Evolutionary conservation across 2,329 filamentous ascomycete species (phyloP).

Genomic region (Aspergillus neotritici): DNA sequence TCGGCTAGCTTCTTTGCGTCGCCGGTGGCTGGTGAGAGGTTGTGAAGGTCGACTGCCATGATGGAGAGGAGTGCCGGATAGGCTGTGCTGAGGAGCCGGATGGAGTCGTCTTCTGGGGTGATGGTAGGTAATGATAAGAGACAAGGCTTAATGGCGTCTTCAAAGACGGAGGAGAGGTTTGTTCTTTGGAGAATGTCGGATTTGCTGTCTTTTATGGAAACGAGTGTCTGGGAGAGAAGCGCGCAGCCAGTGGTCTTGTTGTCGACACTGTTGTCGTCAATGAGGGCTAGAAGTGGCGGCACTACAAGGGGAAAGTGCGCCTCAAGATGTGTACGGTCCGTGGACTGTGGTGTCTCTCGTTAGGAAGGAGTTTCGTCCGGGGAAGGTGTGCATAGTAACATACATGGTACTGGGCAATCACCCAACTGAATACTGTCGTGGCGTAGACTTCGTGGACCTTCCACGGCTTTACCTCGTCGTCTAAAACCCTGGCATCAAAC

Average conservation of each 20-base stretch:
- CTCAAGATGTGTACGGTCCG: conserved; percentile 31
- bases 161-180: conserved; percentile 42
- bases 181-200: conserved; percentile 39
- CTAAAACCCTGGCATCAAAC: conserved; percentile 33
- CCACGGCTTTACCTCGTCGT: conserved; percentile 37
- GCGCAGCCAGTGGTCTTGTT: conserved; percentile 38
- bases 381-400: conserved; percentile 4
- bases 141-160: conserved; percentile 51
- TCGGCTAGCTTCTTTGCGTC: conserved; percentile 12
- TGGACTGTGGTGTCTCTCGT: conserved; percentile 19
- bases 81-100: conserved; percentile 57
- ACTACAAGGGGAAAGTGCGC: conserved; percentile 41
- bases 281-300: conserved; percentile 39
- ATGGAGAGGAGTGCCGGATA: conserved; percentile 64
- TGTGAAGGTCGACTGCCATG: conserved; percentile 39
- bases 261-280: conserved; percentile 36
- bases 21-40: conserved; percentile 18
- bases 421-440: conserved; percentile 32
- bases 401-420: conserved; percentile 34
- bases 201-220: conserved; percentile 28
- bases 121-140: conserved; percentile 72
- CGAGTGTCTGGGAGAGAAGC: conserved; percentile 32
- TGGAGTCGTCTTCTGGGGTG: conserved; percentile 66
- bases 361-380: not conserved
- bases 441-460: conserved; percentile 33